Conservation (phyloP, 2,329 filamentous ascomycete species). For the Simplicillium aogashimaense region DNA sequence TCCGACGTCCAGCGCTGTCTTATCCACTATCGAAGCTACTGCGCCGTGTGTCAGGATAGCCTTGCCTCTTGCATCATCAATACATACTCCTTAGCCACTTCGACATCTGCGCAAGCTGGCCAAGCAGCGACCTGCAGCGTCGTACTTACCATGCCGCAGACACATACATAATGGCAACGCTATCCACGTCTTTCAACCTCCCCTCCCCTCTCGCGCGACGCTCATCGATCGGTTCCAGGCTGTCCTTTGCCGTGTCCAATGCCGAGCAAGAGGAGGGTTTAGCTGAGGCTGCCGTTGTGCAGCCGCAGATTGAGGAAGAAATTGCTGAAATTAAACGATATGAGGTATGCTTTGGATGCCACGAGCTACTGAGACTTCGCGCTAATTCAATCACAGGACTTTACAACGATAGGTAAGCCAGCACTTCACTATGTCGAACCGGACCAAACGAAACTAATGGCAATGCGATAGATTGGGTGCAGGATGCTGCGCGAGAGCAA, state of each 20-base stretch:
- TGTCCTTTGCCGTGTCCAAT: constrained; percentile 58
- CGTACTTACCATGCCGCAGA: no score
- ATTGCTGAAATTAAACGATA: constrained; percentile 98
- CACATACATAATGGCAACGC: constrained; percentile 22
- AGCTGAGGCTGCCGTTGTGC: constrained; percentile 39
- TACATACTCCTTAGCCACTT: neutral
- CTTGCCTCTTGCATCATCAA: no score
- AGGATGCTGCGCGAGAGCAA: constrained; percentile 89
- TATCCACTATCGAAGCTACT: no score
- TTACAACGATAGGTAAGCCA: constrained; percentile 73
- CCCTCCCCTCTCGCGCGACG: constrained; percentile 24
- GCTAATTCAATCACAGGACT: constrained; percentile 46
- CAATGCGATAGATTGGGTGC: constrained; percentile 69
- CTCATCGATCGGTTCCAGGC: constrained; percentile 51
- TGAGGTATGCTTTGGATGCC: constrained; percentile 43
- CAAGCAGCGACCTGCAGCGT: no score
- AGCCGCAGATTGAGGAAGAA: constrained; percentile 78
- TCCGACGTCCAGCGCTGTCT: no score
- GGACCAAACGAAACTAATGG: no score
- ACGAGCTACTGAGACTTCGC: constrained; percentile 7
- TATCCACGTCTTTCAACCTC: constrained; percentile 25
- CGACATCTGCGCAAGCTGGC: neutral
- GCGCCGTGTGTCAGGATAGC: neutral
- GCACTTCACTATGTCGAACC: neutral
- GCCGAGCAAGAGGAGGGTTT: constrained; percentile 47